Conservation (phyloP, 2,329 filamentous ascomycete genomes). For the Stenocarpella maydis region DNA sequence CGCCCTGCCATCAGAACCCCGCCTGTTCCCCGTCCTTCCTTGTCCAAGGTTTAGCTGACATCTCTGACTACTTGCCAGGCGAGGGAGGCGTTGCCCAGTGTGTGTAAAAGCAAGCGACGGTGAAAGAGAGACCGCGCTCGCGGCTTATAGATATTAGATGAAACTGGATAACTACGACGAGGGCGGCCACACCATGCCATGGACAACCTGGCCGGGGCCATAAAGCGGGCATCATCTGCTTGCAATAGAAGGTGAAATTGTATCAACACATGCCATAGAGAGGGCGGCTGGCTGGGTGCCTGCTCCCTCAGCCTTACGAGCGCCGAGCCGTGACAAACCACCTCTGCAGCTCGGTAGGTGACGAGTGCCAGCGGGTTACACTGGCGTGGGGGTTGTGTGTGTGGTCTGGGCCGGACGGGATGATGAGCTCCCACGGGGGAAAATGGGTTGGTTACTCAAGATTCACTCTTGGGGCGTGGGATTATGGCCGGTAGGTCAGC, state of each 20-base stretch:
- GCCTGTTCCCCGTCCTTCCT: too few species aligned
- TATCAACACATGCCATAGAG: neutral
- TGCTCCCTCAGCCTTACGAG: slow-evolving; percentile 5
- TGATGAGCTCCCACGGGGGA: neutral
- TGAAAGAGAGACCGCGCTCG: neutral
- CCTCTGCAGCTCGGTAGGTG: slow-evolving; percentile 1
- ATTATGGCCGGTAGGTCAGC: slow-evolving; percentile 6
- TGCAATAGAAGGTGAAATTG: slow-evolving; percentile 5
- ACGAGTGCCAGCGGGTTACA: slow-evolving; percentile 20
- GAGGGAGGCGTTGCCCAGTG: slow-evolving; percentile 42
- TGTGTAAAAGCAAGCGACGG: slow-evolving; percentile 33
- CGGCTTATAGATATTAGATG: slow-evolving; percentile 15
- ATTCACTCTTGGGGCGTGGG: neutral
- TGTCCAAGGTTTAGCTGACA: neutral
- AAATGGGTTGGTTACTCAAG: neutral
- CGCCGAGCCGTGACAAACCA: slow-evolving; percentile 3
- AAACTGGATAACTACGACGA: slow-evolving; percentile 8
- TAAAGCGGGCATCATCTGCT: neutral
- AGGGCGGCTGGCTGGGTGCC: neutral
- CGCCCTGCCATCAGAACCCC: neutral
- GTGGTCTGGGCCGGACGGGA: neutral
- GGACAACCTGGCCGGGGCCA: neutral
- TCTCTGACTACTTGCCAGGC: slow-evolving; percentile 33
- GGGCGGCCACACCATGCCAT: slow-evolving; percentile 1
- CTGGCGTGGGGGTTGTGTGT: neutral